Evolutionary conservation across 2,329 filamentous ascomycete species (phyloP).

Genomic region (Arthroderma sp.): DNA sequence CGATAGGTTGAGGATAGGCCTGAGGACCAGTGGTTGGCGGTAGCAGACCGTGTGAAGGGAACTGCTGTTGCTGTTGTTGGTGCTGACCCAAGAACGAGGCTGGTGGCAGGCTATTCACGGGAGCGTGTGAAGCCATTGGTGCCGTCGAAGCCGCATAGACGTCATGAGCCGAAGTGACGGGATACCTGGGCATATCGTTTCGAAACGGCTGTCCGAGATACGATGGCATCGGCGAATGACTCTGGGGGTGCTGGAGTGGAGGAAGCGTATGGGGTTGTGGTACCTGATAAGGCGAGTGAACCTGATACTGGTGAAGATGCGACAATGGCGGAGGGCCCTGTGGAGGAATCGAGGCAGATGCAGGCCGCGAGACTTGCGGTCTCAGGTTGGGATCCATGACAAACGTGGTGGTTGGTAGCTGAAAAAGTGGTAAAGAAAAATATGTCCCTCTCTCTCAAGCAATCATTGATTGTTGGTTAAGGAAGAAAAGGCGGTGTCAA

Average conservation of each 20-base stretch:
- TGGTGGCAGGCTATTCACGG: slow-evolving; percentile 33
- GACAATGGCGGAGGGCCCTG: slow-evolving; percentile 35
- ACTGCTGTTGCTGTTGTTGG: slow-evolving; percentile 29
- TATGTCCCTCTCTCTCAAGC: too few species aligned
- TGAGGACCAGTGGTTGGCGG: slow-evolving; percentile 54
- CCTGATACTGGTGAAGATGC: slow-evolving; percentile 37
- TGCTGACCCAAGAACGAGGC: slow-evolving; percentile 32
- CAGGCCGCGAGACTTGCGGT: slow-evolving; percentile 33
- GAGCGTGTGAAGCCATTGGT: slow-evolving; percentile 33
- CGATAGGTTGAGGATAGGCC: slow-evolving; percentile 63
- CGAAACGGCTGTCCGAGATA: slow-evolving; percentile 34
- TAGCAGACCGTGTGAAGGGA: slow-evolving; percentile 44
- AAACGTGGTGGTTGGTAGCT: slow-evolving; percentile 5
- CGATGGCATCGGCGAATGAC: slow-evolving; percentile 32
- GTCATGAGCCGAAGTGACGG: slow-evolving; percentile 30
- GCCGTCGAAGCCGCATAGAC: slow-evolving; percentile 33
- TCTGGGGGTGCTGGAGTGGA: slow-evolving; percentile 36
- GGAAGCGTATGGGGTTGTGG: slow-evolving; percentile 36
- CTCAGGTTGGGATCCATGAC: slow-evolving; percentile 35
- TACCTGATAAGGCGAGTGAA: slow-evolving; percentile 35
- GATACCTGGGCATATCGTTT: slow-evolving; percentile 34
- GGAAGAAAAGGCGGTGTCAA: slow-evolving; percentile 4
- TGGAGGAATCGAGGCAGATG: slow-evolving; percentile 35
- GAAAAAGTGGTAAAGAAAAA: too few species aligned
- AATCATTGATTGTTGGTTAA: slow-evolving; percentile 13